phyloP scores from a whole-genome alignment of 2,329 filamentous ascomycete genomes.

The Pezicula rhizophila region DNA sequence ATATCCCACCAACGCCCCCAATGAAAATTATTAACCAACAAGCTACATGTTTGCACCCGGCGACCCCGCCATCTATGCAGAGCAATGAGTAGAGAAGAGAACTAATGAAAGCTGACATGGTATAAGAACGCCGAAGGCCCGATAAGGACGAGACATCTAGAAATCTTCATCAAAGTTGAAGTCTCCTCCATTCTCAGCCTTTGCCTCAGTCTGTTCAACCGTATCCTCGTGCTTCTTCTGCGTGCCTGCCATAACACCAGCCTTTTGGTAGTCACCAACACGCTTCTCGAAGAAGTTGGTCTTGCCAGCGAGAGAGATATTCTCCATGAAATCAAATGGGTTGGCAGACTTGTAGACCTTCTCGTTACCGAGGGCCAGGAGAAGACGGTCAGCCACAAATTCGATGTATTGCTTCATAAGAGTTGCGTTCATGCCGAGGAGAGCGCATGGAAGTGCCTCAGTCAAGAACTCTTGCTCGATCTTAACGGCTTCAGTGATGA shows the following conservation, averaged over 20 bases:
- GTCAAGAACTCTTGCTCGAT: conserved; percentile 99
- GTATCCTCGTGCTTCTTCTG: conserved; percentile 61
- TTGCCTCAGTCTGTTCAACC: conserved; percentile 39
- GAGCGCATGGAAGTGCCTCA: conserved; percentile 83
- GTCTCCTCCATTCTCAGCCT: conserved; percentile 62
- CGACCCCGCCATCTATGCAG: conserved; percentile 26
- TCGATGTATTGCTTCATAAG: conserved; percentile 99
- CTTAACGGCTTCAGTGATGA: conserved; percentile 87
- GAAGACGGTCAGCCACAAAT: conserved; percentile 94
- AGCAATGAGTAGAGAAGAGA: conserved; percentile 13
- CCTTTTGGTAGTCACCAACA: conserved; percentile 98
- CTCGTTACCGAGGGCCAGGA: conserved; percentile 86
- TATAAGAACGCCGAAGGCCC: conserved; percentile 4
- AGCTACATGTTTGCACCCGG: conserved; percentile 18
- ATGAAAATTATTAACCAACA: conserved; percentile 12
- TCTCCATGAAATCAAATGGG: conserved; percentile 99
- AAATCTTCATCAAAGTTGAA: conserved; percentile 97
- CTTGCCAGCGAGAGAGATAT: conserved; percentile 97
- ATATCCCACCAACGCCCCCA: conserved; percentile 20
- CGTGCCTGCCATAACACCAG: conserved; percentile 92
- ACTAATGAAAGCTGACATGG: conserved; percentile 4
- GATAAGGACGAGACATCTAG: conserved; percentile 43
- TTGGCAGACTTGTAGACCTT: conserved; percentile 92
- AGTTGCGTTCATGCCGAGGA: conserved; percentile 94
- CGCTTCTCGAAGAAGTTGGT: conserved; percentile 99